Conservation (phyloP, 768 basidiomycete species). For the Tylopilus balloui region DNA sequence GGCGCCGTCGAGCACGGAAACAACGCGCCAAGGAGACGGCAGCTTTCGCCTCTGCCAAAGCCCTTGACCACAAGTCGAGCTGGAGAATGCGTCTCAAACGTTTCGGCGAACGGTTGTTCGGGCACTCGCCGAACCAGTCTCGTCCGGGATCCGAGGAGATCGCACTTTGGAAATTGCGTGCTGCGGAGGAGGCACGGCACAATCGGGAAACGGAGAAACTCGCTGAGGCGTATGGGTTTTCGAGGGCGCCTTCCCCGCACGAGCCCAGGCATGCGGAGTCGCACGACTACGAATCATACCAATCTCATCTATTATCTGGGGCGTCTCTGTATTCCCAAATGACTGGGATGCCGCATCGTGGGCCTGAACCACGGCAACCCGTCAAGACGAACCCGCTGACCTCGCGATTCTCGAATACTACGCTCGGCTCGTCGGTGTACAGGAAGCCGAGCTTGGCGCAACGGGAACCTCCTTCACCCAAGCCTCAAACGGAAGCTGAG, state of each 20-base stretch:
- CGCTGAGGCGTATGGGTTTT: conserved; percentile 44
- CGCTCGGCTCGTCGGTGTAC: conserved; percentile 36
- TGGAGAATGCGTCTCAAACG: conserved; percentile 58
- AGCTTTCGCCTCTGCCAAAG: conserved; percentile 57
- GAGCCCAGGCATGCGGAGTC: conserved; percentile 22
- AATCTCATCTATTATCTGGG: conserved; percentile 38
- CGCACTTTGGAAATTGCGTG: conserved; percentile 46
- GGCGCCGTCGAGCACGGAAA: conserved; percentile 67
- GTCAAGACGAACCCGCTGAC: conserved; percentile 45
- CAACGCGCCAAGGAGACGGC: conserved; percentile 64
- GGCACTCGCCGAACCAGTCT: conserved; percentile 33
- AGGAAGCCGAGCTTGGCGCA: conserved; percentile 30
- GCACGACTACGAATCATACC: conserved; percentile 22
- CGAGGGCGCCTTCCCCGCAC: conserved; percentile 37
- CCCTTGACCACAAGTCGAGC: conserved; percentile 40
- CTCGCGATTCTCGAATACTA: conserved; percentile 49
- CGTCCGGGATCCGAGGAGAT: conserved; percentile 42
- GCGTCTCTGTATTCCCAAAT: conserved; percentile 64
- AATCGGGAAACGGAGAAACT: conserved; percentile 49
- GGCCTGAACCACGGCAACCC: conserved; percentile 72
- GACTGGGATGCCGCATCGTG: conserved; percentile 56
- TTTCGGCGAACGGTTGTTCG: conserved; percentile 58
- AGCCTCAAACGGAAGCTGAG: conserved; percentile 53
- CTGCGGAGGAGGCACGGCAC: conserved; percentile 48
- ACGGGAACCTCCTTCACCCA: conserved; percentile 25